Evolutionary conservation across 192 early-diverging fungal genomes (phyloP).

Genomic region (Dimargaris cristalligena): DNA sequence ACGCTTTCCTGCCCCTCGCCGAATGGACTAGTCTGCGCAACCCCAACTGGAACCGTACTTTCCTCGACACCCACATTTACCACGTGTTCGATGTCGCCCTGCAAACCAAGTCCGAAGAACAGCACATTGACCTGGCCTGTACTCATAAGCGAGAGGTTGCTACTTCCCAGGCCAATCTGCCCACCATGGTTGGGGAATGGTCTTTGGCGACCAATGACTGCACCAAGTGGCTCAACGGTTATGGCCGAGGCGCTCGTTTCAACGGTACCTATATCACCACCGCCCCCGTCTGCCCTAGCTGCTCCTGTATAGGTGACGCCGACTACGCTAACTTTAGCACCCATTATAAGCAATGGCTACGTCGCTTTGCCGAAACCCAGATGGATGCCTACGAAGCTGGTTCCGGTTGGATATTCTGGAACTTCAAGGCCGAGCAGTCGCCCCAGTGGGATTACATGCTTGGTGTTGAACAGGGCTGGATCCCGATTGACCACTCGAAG

Average conservation of each 20-base stretch:
- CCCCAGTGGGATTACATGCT: conserved; percentile 57
- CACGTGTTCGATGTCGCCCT: conserved; percentile 30
- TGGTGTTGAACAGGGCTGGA: conserved; percentile 47
- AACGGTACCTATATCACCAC: conserved; percentile 35
- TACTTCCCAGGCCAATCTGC: conserved; percentile 24
- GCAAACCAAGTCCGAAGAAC: conserved; percentile 17
- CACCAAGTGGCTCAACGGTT: conserved; percentile 52
- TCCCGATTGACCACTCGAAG: conserved; percentile 19
- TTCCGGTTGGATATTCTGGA: conserved; percentile 55
- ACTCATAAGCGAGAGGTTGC: conserved; percentile 20
- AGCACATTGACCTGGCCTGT: conserved; percentile 23
- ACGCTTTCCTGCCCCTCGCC: conserved; percentile 26
- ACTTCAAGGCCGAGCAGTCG: conserved; percentile 48
- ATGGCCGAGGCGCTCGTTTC: conserved; percentile 37
- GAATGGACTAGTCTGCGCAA: conserved; percentile 21
- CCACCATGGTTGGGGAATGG: conserved; percentile 57
- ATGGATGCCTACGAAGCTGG: conserved; percentile 40
- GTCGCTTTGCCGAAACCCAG: conserved; percentile 38
- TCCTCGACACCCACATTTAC: conserved; percentile 34
- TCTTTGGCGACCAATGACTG: conserved; percentile 55
- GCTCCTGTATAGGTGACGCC: conserved; percentile 28
- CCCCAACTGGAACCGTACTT: conserved; percentile 22
- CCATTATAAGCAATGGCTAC: conserved; percentile 38
- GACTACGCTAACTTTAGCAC: conserved; percentile 25
- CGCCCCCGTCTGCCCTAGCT: conserved; percentile 21